These are phyloP conservation scores for Panicum miliaceum DNA, from an alignment of 176 grass and related monocot genomes.

Conservation along the genomic window DNA sequence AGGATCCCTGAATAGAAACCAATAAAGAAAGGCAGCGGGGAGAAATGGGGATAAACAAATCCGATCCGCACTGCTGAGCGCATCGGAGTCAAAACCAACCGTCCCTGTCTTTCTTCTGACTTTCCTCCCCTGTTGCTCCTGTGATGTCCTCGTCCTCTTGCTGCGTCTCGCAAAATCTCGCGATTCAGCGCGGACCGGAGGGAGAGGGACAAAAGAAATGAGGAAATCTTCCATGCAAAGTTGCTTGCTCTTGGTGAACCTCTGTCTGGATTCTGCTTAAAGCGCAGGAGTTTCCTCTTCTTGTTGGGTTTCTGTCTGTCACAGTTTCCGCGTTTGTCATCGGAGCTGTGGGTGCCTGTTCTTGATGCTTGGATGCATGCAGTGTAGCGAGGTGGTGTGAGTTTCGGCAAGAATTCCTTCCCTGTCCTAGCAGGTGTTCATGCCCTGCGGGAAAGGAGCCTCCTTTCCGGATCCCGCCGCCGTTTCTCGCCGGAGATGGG, in stretches of 20 bases:
- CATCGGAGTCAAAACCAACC: conserved; percentile 68
- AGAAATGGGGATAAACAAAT: conserved; percentile 19
- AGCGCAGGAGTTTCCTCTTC: background rate
- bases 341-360: background rate
- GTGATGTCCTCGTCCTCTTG: conserved; percentile 39
- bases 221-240: conserved; percentile 19
- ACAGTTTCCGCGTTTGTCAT: background rate
- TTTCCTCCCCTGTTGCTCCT: conserved; percentile 31
- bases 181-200: conserved; percentile 6
- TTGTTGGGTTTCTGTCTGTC: background rate
- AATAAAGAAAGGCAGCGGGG: background rate
- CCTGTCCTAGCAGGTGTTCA: conserved; percentile 33
- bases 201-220: background rate
- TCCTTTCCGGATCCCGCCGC: conserved; percentile 38
- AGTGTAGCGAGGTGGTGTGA: conserved; percentile 23
- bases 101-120: conserved; percentile 54
- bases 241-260: background rate
- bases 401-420: conserved; percentile 11
- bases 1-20: background rate
- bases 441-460: conserved; percentile 34
- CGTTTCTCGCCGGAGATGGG: conserved; percentile 62
- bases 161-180: conserved; percentile 19
- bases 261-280: conserved; percentile 11
- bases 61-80: conserved; percentile 31
- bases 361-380: conserved; percentile 27